Percentiles rank a stretch among this genome's conserved stretches.
phyloP scores from a whole-genome alignment of 2,329 filamentous ascomycete species.

The Ceratocystis albifundus region DNA sequence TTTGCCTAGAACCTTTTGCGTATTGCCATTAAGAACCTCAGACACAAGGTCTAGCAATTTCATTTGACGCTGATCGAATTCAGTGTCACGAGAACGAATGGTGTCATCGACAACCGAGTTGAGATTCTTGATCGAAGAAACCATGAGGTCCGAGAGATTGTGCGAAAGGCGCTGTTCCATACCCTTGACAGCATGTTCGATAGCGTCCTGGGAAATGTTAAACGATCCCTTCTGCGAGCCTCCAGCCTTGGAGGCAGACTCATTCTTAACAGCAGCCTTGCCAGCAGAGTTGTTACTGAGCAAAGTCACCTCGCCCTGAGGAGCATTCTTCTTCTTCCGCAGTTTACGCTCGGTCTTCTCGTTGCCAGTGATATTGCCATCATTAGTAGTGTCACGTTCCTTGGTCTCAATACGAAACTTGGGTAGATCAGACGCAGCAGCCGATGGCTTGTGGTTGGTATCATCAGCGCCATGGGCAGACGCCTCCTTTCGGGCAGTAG shows the following conservation, averaged over 20 bases:
- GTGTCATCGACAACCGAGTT: constrained; percentile 57
- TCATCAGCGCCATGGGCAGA: constrained; percentile 25
- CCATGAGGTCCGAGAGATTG: constrained; percentile 41
- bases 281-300: constrained; percentile 31
- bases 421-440: constrained; percentile 26
- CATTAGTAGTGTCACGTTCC: constrained; percentile 17
- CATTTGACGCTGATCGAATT: constrained; percentile 43
- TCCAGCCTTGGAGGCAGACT: constrained; percentile 12
- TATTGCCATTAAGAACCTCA: constrained; percentile 50
- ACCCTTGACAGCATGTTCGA: constrained; percentile 44
- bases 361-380: constrained; percentile 26
- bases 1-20: constrained; percentile 59
- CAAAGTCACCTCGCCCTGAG: constrained; percentile 37
- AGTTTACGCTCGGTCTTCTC: constrained; percentile 53
- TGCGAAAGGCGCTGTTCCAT: constrained; percentile 42
- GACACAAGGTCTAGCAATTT: constrained; percentile 48
- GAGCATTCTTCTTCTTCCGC: constrained; percentile 54
- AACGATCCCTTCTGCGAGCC: constrained; percentile 21
- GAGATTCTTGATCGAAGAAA: constrained; percentile 49
- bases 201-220: constrained; percentile 35
- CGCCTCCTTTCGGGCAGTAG: constrained; percentile 32
- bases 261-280: constrained; percentile 25
- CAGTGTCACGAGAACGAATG: constrained; percentile 39
- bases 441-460: constrained; percentile 4
- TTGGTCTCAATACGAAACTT: constrained; percentile 34